Evolutionary conservation across 2,329 filamentous ascomycete species (phyloP).

Genomic region (Calonectria montana): DNA sequence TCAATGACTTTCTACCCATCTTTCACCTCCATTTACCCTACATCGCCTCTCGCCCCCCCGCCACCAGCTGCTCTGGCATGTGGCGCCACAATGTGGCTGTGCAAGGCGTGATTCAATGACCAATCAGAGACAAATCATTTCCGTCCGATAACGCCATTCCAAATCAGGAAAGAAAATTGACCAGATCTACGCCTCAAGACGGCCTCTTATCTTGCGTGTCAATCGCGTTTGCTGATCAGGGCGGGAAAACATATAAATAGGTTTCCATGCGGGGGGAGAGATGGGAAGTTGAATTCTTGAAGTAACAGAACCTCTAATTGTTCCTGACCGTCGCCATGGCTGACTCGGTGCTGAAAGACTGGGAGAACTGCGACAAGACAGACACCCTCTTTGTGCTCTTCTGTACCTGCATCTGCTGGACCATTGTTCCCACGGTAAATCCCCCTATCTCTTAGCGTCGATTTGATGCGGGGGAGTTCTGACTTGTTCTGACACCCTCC

Average conservation of each 20-base stretch:
- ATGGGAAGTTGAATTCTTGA: not conserved
- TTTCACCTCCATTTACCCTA: not conserved
- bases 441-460: not conserved
- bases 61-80: not conserved
- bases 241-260: not conserved
- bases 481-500: constrained; percentile 1
- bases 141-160: constrained; percentile 15
- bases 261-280: not conserved
- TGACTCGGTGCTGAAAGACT: constrained; percentile 28
- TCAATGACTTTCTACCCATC: no score
- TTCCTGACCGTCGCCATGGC: constrained; percentile 7
- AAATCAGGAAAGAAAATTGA: constrained; percentile 8
- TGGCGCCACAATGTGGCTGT: not conserved
- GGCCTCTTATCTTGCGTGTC: constrained; percentile 14
- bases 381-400: constrained; percentile 31
- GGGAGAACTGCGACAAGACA: constrained; percentile 28
- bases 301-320: not conserved
- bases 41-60: not conserved
- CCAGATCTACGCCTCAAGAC: constrained; percentile 11
- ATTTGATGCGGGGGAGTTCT: not conserved
- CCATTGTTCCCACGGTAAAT: constrained; percentile 30
- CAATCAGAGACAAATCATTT: not conserved
- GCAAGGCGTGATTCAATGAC: not conserved
- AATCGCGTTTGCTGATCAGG: not conserved
- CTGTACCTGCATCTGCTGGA: constrained; percentile 34